Evolutionary conservation across 129 eudicot species (phyloP), one percentile per base, ranked within the genome.

Genomic region (Arctium minus): DNA sequence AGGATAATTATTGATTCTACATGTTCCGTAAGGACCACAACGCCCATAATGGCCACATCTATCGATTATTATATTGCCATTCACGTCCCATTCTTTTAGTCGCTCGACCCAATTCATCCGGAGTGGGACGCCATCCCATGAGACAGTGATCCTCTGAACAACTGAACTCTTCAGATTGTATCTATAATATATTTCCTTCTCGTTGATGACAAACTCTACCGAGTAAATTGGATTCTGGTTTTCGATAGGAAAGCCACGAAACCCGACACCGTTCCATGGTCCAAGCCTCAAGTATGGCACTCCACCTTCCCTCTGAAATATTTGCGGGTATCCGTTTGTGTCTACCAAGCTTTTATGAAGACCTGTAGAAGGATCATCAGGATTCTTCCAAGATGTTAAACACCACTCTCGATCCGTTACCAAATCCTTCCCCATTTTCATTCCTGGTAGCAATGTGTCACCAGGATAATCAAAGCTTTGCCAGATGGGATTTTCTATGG

Each of bases 261-360:
- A 85, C 5, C 80, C n/a, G 2, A 82, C 1, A 31, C 91, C 91
- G 18, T 85, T 85, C 89, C 91, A 88, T 7, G 89, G 89, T 31
- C 91, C 91, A 12, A 60, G 33, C 65, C 91, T 39, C 36, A 9
- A 79, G n/a, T 6, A 2, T 33, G 69, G 3, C 0, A 0, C 62
- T 1, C 31, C 0, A 29, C 71, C 79, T 0, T 18, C 31, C 48
- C 33, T 53, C 72, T 44, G 3, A 18, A 79, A 32, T 0, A 62
- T 6, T 38, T 82, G 83, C 15, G 91, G 91, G 38, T 56, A 85
- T 48, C 88, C 91, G 60, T 74, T 70, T 29, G 70, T 79, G 62
- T 88, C 85, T 3, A 88, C 1, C 2, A 5, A 1, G 7, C 7
- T 1, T 3, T 22, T 37, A 67, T 62, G 48, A 29, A 38, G 3